These are phyloP conservation scores for Fusarium robinianum DNA, from an alignment of 2,329 filamentous ascomycete genomes.

Conservation along the genomic window DNA sequence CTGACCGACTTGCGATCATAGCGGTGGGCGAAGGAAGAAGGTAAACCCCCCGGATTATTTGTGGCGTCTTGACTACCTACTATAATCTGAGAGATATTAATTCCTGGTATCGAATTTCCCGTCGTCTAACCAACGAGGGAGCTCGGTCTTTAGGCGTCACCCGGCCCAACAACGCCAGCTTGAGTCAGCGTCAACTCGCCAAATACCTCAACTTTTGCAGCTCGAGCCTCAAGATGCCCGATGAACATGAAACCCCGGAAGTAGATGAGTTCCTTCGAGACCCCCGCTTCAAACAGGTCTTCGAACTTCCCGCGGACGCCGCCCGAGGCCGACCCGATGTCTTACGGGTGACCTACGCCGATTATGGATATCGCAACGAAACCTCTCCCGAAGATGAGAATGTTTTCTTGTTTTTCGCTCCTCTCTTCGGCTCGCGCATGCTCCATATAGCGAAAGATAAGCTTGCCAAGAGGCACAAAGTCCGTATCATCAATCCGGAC, in stretches of 20 bases:
- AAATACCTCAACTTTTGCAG: too few relatives aligned
- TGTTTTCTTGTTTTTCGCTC: constrained; percentile 19
- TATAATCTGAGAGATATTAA: too few relatives aligned
- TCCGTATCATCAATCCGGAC: constrained; percentile 13
- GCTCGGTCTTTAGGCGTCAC: too few relatives aligned
- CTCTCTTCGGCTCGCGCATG: constrained; percentile 10
- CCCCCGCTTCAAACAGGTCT: constrained; percentile 13
- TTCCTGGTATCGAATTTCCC: too few relatives aligned
- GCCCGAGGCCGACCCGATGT: neutral
- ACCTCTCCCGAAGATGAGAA: constrained; percentile 7
- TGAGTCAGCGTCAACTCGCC: too few relatives aligned
- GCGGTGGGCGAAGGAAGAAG: too few relatives aligned
- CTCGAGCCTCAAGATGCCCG: too few relatives aligned
- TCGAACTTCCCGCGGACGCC: constrained; percentile 4
- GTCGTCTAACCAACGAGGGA: too few relatives aligned
- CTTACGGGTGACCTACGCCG: constrained; percentile 11
- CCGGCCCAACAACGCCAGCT: too few relatives aligned
- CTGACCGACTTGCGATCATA: too few relatives aligned
- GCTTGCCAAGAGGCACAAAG: constrained; percentile 10
- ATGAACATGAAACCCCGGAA: neutral
- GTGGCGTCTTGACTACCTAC: too few relatives aligned
- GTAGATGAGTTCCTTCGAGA: constrained; percentile 6
- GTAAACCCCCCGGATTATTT: too few relatives aligned
- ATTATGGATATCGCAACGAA: constrained; percentile 17
- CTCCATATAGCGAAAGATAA: constrained; percentile 17